Evolutionary conservation across 139 green algal species (phyloP).

Genomic region (Coelastrella sp.): DNA sequence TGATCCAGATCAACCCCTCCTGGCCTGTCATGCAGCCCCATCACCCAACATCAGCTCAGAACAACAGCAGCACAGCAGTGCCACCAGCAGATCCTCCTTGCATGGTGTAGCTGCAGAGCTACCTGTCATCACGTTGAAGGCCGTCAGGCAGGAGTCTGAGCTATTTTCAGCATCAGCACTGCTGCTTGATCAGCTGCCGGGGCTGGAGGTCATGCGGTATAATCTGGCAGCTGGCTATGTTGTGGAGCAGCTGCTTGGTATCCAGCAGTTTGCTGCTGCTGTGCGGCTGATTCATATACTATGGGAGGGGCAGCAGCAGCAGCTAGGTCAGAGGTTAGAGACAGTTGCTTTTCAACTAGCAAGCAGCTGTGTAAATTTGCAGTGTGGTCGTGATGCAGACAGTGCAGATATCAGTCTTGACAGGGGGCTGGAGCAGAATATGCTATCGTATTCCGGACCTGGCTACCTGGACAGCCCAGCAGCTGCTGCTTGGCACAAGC

Average conservation of each 20-base stretch:
- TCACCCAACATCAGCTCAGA: not conserved
- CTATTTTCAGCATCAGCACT: constrained; percentile 10
- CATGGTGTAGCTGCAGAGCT: not conserved
- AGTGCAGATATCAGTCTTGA: not conserved
- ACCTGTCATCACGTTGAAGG: not conserved
- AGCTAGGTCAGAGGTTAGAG: constrained; percentile 26
- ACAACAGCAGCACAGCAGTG: not conserved
- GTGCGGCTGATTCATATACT: constrained; percentile 6
- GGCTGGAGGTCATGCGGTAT: constrained; percentile 33
- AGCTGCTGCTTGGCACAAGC: constrained; percentile 33
- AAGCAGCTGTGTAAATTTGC: constrained; percentile 18
- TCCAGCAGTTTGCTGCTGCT: not conserved
- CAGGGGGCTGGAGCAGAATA: not conserved
- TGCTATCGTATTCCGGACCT: not conserved
- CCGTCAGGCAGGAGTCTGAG: constrained; percentile 22
- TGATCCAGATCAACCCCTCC: constrained; percentile 39
- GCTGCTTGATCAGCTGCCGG: constrained; percentile 15
- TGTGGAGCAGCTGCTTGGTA: constrained; percentile 24
- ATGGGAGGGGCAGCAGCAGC: not conserved
- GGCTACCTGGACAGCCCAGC: constrained; percentile 27
- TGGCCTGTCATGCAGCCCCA: not conserved
- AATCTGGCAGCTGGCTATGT: constrained; percentile 7
- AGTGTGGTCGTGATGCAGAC: not conserved
- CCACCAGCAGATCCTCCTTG: not conserved
- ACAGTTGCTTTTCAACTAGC: not conserved